Conservation (phyloP, 2,329 filamentous ascomycete species). For the Alternaria alternata region DNA sequence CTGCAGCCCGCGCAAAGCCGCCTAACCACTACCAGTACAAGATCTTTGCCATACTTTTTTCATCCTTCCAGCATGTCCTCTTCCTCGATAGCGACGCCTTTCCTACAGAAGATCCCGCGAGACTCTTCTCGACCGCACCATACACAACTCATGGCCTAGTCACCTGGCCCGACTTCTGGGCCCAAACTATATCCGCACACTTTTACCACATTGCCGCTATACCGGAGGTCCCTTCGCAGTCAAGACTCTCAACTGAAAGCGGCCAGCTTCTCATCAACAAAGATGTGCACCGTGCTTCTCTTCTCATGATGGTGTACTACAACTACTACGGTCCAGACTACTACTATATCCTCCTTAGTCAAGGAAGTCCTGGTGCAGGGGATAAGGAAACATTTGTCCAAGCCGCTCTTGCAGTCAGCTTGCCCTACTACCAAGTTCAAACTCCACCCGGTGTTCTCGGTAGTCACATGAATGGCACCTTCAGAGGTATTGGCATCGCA, state of each 20-base stretch:
- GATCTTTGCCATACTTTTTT: slow-evolving; percentile 65
- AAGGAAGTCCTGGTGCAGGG: slow-evolving; percentile 55
- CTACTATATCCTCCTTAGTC: slow-evolving; percentile 60
- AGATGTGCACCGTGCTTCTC: slow-evolving; percentile 54
- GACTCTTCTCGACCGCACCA: slow-evolving; percentile 61
- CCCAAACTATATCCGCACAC: slow-evolving; percentile 52
- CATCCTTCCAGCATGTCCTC: slow-evolving; percentile 66
- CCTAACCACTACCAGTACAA: slow-evolving; percentile 61
- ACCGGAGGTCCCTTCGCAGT: slow-evolving; percentile 39
- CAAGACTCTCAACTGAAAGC: slow-evolving; percentile 56
- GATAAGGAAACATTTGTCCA: slow-evolving; percentile 61
- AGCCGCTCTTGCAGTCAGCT: slow-evolving; percentile 54
- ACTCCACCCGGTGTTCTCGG: slow-evolving; percentile 46
- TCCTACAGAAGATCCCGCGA: slow-evolving; percentile 56
- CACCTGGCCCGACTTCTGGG: slow-evolving; percentile 66
- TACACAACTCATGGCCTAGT: slow-evolving; percentile 63
- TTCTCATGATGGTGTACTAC: slow-evolving; percentile 63
- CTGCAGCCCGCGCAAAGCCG: slow-evolving; percentile 17
- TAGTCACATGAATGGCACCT: slow-evolving; percentile 22
- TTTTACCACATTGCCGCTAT: slow-evolving; percentile 57
- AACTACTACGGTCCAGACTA: slow-evolving; percentile 63
- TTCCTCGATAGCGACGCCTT: slow-evolving; percentile 68
- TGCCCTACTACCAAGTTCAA: slow-evolving; percentile 53
- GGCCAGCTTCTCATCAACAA: slow-evolving; percentile 62
- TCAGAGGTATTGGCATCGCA: slow-evolving; percentile 21